These are phyloP conservation scores for Houttuynia cordata DNA, from an alignment of 164 flowering plant genomes.

Conservation along the genomic window DNA sequence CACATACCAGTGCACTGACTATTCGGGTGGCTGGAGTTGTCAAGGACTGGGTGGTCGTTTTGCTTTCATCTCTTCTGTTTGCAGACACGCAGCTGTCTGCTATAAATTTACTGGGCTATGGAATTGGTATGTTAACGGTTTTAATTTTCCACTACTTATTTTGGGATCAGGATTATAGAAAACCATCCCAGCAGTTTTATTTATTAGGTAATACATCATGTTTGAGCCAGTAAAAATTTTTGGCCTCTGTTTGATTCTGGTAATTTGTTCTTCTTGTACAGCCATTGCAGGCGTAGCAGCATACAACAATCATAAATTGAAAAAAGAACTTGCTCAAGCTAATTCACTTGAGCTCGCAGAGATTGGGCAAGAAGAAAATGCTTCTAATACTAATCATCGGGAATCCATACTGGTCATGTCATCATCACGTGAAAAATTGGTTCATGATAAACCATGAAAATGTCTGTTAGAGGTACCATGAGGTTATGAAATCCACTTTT, in stretches of 20 bases:
- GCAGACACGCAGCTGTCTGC: conserved; percentile 89
- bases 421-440: not conserved
- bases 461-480: not conserved
- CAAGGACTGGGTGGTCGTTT: conserved; percentile 97
- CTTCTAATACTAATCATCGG: not conserved
- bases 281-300: conserved; percentile 94
- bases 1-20: conserved; percentile 95
- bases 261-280: conserved; percentile 18
- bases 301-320: conserved; percentile 82
- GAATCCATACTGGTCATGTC: not conserved
- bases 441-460: not conserved
- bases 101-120: conserved; percentile 83
- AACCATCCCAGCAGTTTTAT: not conserved
- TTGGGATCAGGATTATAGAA: too few species aligned
- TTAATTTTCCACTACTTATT: not conserved
- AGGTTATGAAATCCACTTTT: too few species aligned
- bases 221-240: not conserved
- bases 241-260: not conserved
- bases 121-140: conserved; percentile 36
- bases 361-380: conserved; percentile 1
- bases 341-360: conserved; percentile 13
- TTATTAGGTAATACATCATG: not conserved
- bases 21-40: conserved; percentile 99
- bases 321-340: conserved; percentile 52
- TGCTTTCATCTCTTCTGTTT: conserved; percentile 79